phyloP scores from a whole-genome alignment of 2,329 filamentous ascomycete genomes.

The Pyricularia sp. region DNA sequence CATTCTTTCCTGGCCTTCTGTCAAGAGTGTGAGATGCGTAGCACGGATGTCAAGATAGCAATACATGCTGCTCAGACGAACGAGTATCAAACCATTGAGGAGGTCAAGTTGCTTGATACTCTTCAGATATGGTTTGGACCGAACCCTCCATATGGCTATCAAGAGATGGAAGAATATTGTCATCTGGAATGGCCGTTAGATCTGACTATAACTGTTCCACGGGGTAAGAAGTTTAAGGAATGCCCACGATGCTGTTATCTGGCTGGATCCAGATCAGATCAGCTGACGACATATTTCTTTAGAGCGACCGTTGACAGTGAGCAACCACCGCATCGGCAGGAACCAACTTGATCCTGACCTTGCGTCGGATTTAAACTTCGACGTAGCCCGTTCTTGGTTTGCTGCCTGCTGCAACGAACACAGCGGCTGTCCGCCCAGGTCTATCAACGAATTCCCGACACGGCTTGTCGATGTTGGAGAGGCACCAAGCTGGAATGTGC shows the following conservation, averaged over 20 bases:
- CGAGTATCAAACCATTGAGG: background rate
- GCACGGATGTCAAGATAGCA: background rate
- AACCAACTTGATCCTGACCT: background rate
- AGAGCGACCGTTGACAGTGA: background rate
- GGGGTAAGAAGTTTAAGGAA: background rate
- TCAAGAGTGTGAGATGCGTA: background rate
- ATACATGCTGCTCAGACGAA: background rate
- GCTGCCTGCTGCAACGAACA: background rate
- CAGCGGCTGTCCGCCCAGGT: background rate
- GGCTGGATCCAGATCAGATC: too few species aligned
- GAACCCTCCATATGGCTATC: background rate
- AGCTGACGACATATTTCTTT: too few species aligned
- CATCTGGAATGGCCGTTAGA: background rate
- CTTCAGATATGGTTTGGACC: background rate
- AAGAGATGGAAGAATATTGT: background rate
- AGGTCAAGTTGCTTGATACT: background rate
- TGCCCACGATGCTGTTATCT: too few species aligned
- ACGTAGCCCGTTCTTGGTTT: background rate
- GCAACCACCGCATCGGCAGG: background rate
- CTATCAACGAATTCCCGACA: background rate
- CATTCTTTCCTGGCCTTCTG: background rate
- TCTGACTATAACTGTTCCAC: background rate
- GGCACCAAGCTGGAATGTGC: background rate
- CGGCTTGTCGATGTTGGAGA: background rate
- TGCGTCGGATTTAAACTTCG: background rate